Conservation (phyloP, 106 monocot genomes). For the Amphibolis antarctica region DNA sequence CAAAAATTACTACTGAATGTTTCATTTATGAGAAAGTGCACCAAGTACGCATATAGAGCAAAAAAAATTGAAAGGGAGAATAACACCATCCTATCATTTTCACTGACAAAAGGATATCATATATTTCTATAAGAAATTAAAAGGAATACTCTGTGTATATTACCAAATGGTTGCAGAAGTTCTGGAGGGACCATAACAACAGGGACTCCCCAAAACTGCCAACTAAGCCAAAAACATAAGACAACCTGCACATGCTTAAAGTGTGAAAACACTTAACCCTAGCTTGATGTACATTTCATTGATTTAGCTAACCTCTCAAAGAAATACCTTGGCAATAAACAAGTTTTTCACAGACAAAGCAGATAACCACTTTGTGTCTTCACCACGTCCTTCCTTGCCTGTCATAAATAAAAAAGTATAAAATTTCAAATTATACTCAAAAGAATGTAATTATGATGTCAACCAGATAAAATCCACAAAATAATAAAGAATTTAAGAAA, state of each 20-base stretch:
- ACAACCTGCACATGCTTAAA: conserved; percentile 26
- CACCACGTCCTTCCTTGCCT: conserved; percentile 45
- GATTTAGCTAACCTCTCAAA: conserved; percentile 4
- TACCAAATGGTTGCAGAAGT: conserved; percentile 80
- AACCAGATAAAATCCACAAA: neutral
- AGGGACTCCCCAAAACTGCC: conserved; percentile 63
- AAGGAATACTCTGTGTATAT: too few relatives aligned
- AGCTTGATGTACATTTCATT: neutral
- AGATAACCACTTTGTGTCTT: conserved; percentile 26
- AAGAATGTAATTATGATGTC: neutral
- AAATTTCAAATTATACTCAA: neutral
- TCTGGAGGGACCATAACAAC: conserved; percentile 54
- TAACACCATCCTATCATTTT: too few relatives aligned
- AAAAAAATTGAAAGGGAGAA: too few relatives aligned
- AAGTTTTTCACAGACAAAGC: conserved; percentile 30
- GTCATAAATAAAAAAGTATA: conserved; percentile 9
- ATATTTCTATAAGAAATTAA: too few relatives aligned
- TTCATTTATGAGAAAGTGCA: too few relatives aligned
- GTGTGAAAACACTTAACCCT: neutral
- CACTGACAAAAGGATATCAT: too few relatives aligned
- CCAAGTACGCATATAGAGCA: too few relatives aligned
- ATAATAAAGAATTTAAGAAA: neutral
- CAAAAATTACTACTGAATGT: too few relatives aligned
- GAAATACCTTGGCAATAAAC: conserved; percentile 36
- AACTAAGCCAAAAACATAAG: conserved; percentile 36